Base-by-base conservation (phyloP, 2,329 filamentous ascomycete species). In the Arthrinium phaeospermum region DNA sequence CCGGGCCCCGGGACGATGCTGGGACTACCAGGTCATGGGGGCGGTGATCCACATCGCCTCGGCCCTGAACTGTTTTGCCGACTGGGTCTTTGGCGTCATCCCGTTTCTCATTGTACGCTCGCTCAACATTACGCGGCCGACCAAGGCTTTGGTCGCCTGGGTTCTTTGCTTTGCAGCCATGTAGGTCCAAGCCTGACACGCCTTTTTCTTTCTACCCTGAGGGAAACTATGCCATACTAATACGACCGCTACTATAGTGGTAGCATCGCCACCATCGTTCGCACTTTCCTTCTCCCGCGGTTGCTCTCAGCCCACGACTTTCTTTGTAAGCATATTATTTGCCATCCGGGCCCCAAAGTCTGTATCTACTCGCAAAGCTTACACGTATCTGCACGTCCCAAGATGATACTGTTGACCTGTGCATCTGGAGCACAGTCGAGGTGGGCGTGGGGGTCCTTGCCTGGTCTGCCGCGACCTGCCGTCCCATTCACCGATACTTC, bases 111-210 rank as follows among this genome's bases (percentile, higher is more conserved):
- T 72, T 24, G 68, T 72, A 22, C 61, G 53, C 13, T 71, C 68
- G 3, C 57, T 72, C 13, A 68, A 70, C 7, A 70, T 72, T 22
- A 57, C 44, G 34, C 44, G 46, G 34, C 68, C 57, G 10, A 70
- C 53, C 57, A 72, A 72, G 61, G 47, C 67, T 16, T 46, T 70
- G 19, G 71, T 72, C 37, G 61, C n/a, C 4, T 70, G 68, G 30
- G 45, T 72, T 12, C 61, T 72, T 19, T 61, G 68, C 27, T 72
- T 72, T 46, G 71, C 71, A 13, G 71, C 71, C 0, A 68, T 72
- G 49, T 70, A 53, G 12, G 68, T 70, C 30, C 8, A 12, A 3
- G 8, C n/a, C 10, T 12, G 1, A n/a, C 27, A 45, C 16, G 8
- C 7, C 3, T 10, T 30, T 34, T 27, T 14, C 2, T 5, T 13